Evolutionary conservation across 148 eudicot genomes (phyloP), one percentile per base, ranked within the genome.

Genomic region (Fagopyrum esculentum): DNA sequence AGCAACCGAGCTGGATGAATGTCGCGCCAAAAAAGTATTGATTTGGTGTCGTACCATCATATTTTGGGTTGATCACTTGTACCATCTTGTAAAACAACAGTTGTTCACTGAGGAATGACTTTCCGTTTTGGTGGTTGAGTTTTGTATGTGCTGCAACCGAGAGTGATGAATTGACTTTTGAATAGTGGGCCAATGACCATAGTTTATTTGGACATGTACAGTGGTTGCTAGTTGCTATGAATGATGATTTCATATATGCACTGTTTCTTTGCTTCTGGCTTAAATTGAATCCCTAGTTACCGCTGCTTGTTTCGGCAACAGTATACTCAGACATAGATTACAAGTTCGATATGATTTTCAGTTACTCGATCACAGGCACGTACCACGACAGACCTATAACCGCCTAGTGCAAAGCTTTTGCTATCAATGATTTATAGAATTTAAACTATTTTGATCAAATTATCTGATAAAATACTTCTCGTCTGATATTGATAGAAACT

Each of bases 1-100:
- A 78, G 85, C 86, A 90, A 89, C 78, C 80, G 97, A 71, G 94
- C 92, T 30, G 86, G 83, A 75, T 95, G 85, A 93, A 63, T 63
- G 60, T 55, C 60, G 15, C 6, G 17, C 22, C 60, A 5, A 15
- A 5, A 49, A n/a, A n/a, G 60, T 55, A 55, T 16, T 35, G 40
- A 35, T 35, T 7, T 1, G 17, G 22, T 55, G 26, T 2, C 22
- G 17, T 55, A 13, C 54, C 54, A 6, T 55, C 22, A 55, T 16
- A 17, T 60, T 10, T 8, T 60, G 15, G 4, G 66, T 35, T 17
- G 61, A 56, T 56, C 61, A 56, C 61, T 56, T 17, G 61, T 56
- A 22, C 16, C 61, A 17, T 56, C 61, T 22, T 4, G 44, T 63
- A 1, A 63, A 63, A 12, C 16, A 29, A 43, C 45, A 66, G 71